Evolutionary conservation across 2,329 filamentous ascomycete genomes (phyloP).

Genomic region (Aspergillus caelatus): DNA sequence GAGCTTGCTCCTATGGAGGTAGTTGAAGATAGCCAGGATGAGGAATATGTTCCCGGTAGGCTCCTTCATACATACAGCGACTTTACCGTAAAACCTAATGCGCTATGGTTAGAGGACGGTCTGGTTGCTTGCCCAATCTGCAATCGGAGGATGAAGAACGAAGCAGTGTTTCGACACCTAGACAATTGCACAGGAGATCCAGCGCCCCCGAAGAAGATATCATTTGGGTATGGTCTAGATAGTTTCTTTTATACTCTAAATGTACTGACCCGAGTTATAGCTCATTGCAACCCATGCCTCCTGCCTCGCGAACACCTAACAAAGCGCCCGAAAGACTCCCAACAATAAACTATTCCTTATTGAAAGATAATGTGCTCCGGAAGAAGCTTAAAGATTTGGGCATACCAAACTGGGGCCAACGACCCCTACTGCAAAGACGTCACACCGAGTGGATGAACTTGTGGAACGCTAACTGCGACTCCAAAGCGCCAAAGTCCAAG

Average conservation of each 20-base stretch:
- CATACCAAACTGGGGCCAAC: conserved; percentile 70
- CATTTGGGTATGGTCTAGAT: conserved; percentile 31
- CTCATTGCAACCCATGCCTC: conserved; percentile 23
- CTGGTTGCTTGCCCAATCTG: conserved; percentile 86
- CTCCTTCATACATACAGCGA: not conserved
- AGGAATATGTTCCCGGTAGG: conserved; percentile 41
- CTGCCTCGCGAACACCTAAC: conserved; percentile 23
- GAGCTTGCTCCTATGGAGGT: conserved; percentile 27
- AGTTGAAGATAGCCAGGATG: conserved; percentile 46
- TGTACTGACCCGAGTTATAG: conserved; percentile 26
- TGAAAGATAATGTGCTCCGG: conserved; percentile 76
- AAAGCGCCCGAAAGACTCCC: conserved; percentile 68
- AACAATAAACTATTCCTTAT: conserved; percentile 79
- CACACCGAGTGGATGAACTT: conserved; percentile 94
- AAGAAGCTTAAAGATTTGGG: conserved; percentile 83
- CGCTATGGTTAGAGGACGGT: conserved; percentile 63
- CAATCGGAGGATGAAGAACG: conserved; percentile 74
- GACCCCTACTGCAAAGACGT: conserved; percentile 71
- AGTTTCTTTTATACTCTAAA: not conserved
- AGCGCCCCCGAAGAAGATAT: conserved; percentile 19
- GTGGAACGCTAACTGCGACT: conserved; percentile 97
- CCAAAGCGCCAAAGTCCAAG: conserved; percentile 70
- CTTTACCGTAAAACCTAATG: conserved; percentile 16
- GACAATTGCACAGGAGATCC: conserved; percentile 61
- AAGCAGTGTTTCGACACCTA: conserved; percentile 77